Evolutionary conservation across 495 filamentous ascomycete genomes (phyloP).

Genomic region (Daldinia vernicosa): DNA sequence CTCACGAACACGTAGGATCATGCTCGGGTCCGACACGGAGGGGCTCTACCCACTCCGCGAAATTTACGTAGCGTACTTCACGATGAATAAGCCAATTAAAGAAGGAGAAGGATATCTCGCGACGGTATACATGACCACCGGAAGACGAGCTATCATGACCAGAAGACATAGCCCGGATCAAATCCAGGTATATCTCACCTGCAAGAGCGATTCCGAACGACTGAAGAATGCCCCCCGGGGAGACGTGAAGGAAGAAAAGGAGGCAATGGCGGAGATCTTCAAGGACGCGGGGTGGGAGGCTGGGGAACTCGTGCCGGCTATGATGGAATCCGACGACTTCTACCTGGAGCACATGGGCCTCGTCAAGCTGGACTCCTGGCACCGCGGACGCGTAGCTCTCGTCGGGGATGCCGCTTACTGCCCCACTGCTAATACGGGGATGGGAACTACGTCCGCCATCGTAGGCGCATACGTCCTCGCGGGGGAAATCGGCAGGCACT

Average conservation of each 20-base stretch:
- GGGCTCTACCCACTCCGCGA: slow-evolving; percentile 43
- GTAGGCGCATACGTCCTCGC: slow-evolving; percentile 63
- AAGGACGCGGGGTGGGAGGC: slow-evolving; percentile 56
- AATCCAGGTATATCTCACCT: slow-evolving; percentile 53
- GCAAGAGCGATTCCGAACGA: slow-evolving; percentile 37
- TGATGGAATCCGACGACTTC: slow-evolving; percentile 58
- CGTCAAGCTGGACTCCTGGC: slow-evolving; percentile 54
- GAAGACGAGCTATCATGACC: slow-evolving; percentile 50
- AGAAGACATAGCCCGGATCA: slow-evolving; percentile 49
- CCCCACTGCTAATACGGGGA: slow-evolving; percentile 57
- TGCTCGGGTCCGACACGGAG: slow-evolving; percentile 44
- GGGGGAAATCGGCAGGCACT: slow-evolving; percentile 57
- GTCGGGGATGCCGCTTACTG: slow-evolving; percentile 64
- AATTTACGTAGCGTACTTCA: slow-evolving; percentile 53
- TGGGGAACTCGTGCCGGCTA: slow-evolving; percentile 48
- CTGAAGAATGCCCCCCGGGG: slow-evolving; percentile 37
- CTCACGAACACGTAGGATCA: slow-evolving; percentile 56
- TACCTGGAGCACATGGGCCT: slow-evolving; percentile 57
- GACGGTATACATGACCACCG: slow-evolving; percentile 47
- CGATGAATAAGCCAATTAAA: slow-evolving; percentile 44
- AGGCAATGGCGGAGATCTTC: slow-evolving; percentile 50
- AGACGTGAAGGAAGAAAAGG: slow-evolving; percentile 54
- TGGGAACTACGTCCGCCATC: slow-evolving; percentile 58
- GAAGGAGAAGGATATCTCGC: slow-evolving; percentile 51
- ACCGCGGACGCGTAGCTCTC: slow-evolving; percentile 52